Evolutionary conservation across 2,329 filamentous ascomycete genomes (phyloP).

Genomic region (Alternaria sp.): DNA sequence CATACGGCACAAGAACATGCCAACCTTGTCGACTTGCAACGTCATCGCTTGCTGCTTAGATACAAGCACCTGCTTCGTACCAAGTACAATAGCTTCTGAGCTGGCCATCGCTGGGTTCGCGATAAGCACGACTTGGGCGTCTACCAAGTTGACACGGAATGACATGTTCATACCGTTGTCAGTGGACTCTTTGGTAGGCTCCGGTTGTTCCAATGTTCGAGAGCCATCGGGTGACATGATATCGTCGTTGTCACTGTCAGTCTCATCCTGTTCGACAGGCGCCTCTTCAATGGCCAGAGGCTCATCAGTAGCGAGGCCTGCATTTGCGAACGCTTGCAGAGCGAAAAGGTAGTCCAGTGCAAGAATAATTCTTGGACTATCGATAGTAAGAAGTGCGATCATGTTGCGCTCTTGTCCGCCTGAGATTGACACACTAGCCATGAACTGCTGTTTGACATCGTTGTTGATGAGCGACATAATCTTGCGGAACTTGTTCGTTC

Average conservation of each 20-base stretch:
- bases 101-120: slow-evolving; percentile 90
- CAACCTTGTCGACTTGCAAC: slow-evolving; percentile 90
- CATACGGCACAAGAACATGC: slow-evolving; percentile 99
- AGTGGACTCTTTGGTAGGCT: slow-evolving; percentile 40
- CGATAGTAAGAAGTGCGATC: slow-evolving; percentile 91
- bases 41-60: slow-evolving; percentile 95
- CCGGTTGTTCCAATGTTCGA: slow-evolving; percentile 28
- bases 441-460: slow-evolving; percentile 91
- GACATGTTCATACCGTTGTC: slow-evolving; percentile 73
- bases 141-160: slow-evolving; percentile 92
- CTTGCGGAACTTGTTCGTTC: slow-evolving; percentile 94
- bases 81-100: slow-evolving; percentile 94
- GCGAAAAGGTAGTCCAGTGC: slow-evolving; percentile 95
- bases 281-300: slow-evolving; percentile 70
- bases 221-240: slow-evolving; percentile 47
- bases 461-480: slow-evolving; percentile 98
- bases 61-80: slow-evolving; percentile 90
- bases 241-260: slow-evolving; percentile 51
- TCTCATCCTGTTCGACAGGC: slow-evolving; percentile 58
- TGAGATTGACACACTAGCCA: slow-evolving; percentile 95
- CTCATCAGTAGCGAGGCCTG: slow-evolving; percentile 67
- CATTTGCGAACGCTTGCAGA: slow-evolving; percentile 81
- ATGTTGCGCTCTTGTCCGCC: slow-evolving; percentile 82
- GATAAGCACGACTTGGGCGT: slow-evolving; percentile 95
- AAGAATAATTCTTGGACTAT: slow-evolving; percentile 94